Conservation (phyloP, 139 green algal genomes). For the Gonium pectorale region DNA sequence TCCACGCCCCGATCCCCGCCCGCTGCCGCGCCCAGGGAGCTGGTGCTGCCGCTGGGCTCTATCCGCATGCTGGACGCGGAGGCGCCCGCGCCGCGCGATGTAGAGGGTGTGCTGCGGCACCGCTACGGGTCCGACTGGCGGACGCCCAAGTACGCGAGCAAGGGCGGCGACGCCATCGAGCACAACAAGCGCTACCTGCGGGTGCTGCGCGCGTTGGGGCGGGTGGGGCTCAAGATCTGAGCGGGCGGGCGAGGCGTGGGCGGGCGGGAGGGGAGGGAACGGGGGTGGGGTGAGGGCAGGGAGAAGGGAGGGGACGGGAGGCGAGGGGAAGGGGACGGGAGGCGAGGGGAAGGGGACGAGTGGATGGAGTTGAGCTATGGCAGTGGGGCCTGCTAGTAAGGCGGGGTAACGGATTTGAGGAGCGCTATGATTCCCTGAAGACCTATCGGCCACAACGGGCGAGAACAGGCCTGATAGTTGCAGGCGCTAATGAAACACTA, state of each 20-base stretch:
- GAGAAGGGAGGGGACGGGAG: too few relatives aligned
- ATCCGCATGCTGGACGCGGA: constrained; percentile 22
- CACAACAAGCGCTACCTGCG: constrained; percentile 48
- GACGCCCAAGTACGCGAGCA: constrained; percentile 40
- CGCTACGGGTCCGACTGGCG: constrained; percentile 45
- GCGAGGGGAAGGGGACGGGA: too few relatives aligned
- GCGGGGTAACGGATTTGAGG: too few relatives aligned
- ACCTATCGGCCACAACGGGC: too few relatives aligned
- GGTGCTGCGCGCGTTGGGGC: constrained; percentile 31
- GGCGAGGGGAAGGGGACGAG: too few relatives aligned
- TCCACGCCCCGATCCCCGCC: background rate
- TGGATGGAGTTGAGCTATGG: too few relatives aligned
- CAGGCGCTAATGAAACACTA: too few relatives aligned
- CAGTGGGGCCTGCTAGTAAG: too few relatives aligned
- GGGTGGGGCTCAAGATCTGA: constrained; percentile 34
- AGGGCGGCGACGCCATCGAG: constrained; percentile 22
- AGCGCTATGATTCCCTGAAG: too few relatives aligned
- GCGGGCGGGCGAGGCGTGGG: background rate
- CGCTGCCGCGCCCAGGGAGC: background rate
- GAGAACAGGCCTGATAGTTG: too few relatives aligned
- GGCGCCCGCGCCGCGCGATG: constrained; percentile 32
- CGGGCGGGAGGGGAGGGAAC: too few relatives aligned
- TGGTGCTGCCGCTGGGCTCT: constrained; percentile 34
- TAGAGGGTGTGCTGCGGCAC: constrained; percentile 25
- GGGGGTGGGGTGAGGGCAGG: too few relatives aligned